Evolutionary conservation across 2,329 filamentous ascomycete species (phyloP).

Genomic region (Bipolaris victoriae): DNA sequence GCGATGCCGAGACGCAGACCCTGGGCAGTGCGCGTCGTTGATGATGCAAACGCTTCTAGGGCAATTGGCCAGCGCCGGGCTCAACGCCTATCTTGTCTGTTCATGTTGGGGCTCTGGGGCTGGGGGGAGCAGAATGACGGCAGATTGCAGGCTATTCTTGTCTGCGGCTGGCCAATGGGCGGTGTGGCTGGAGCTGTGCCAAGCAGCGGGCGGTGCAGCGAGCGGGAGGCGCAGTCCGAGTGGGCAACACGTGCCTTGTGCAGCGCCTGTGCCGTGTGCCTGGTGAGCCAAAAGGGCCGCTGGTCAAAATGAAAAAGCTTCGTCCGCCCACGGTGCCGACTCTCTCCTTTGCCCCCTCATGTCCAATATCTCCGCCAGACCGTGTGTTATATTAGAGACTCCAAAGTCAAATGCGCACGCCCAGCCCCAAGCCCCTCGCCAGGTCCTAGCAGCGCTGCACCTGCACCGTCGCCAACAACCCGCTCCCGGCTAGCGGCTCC

Average conservation of each 20-base stretch:
- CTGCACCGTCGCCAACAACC: constrained; percentile 1
- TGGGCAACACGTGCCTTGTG: background rate
- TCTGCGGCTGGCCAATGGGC: background rate
- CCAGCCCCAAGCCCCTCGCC: background rate
- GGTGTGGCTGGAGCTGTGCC: background rate
- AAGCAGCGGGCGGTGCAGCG: constrained; percentile 7
- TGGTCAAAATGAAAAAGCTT: background rate
- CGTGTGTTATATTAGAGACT: background rate
- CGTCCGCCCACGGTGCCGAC: background rate
- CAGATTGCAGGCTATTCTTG: constrained; percentile 8
- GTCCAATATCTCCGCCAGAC: background rate
- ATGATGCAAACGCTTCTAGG: background rate
- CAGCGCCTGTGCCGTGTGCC: background rate
- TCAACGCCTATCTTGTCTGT: background rate
- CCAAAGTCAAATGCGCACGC: constrained; percentile 6
- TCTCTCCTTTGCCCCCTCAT: background rate
- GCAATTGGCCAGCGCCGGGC: constrained; percentile 2
- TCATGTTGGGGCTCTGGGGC: background rate
- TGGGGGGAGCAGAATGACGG: constrained; percentile 12
- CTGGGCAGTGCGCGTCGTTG: constrained; percentile 4
- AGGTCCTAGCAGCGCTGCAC: background rate
- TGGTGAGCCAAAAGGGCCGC: background rate
- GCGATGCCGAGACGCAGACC: constrained; percentile 3
- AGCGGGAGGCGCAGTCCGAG: background rate
- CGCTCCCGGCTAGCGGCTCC: constrained; percentile 12